Base-by-base conservation (phyloP, 1,284 basidiomycete genomes). In the Ustilago loliicola region DNA sequence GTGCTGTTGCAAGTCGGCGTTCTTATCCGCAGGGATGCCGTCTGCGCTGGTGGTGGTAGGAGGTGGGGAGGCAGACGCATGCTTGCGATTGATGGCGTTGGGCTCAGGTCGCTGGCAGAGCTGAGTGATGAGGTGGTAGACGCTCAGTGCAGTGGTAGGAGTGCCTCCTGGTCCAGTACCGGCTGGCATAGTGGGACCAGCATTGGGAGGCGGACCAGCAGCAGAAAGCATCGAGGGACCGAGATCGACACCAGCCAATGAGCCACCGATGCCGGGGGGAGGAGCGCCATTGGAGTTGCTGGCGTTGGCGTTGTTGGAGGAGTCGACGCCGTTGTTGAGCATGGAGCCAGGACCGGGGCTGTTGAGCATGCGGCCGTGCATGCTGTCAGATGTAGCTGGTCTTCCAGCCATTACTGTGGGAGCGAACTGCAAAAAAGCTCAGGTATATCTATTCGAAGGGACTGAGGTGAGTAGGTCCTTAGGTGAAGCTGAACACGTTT, bases 61-160 rank as follows among this genome's bases (percentile, higher is more conserved):
- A 52, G 66, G 48, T 47, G 72, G 59, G 25, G 70, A 72, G 5
- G 51, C 50, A 11, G 63, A 66, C 17, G 45, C 68, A 53, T 70
- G 61, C 68, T 66, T 67, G 56, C 61, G 61, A 6, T 45, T 45
- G 42, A n/a, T 34, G 19, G 72, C 72, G 36, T 58, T 63, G 15
- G 71, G 72, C 53, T 84, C 82, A 15, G 85, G 85, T 42, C 85
- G 75, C 57, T 86, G 85, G 45, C 84, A 85, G 42, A 86, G 81
- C 68, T 86, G 85, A 27, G 80, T 79, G 70, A 86, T 86, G 50
- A 86, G 73, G 23, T 81, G 82, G 66, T 85, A 85, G 55, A 86
- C 79, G 60, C 81, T 82, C 17, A 85, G 68, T 6, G 84, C 84
- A 8, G 84, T 84, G n/a, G 81, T 83, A 17, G 81, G 81, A 7